Evolutionary conservation across 2,329 filamentous ascomycete genomes (phyloP).

Genomic region (Cladosporium sp.): DNA sequence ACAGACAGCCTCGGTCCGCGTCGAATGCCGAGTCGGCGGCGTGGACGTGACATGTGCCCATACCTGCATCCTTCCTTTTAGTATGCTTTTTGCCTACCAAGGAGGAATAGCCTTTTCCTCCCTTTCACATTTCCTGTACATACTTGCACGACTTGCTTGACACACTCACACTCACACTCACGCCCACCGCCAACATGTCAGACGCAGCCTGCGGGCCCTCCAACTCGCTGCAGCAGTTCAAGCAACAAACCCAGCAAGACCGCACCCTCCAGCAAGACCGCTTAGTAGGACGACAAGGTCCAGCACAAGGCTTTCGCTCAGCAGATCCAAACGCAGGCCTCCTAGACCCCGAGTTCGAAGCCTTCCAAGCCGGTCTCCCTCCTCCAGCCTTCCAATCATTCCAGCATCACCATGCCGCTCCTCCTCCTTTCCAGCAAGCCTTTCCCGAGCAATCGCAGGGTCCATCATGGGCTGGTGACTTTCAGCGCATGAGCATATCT

Average conservation of each 20-base stretch:
- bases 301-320: slow-evolving; percentile 61
- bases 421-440: slow-evolving; percentile 20
- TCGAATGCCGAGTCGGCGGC: neutral
- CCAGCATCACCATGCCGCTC: slow-evolving; percentile 29
- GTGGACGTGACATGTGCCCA: slow-evolving; percentile 19
- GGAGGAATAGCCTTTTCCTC: neutral
- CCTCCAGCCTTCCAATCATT: slow-evolving; percentile 42
- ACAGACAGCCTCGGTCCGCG: neutral
- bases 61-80: neutral
- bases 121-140: neutral
- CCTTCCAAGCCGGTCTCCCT: slow-evolving; percentile 60
- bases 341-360: slow-evolving; percentile 67
- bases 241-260: slow-evolving; percentile 68
- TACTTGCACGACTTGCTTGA: neutral
- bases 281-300: slow-evolving; percentile 51
- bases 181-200: slow-evolving; percentile 52
- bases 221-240: slow-evolving; percentile 71
- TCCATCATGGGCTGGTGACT: slow-evolving; percentile 52
- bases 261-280: slow-evolving; percentile 73
- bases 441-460: slow-evolving; percentile 19
- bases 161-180: neutral
- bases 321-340: slow-evolving; percentile 54
- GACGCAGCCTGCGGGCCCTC: slow-evolving; percentile 73
- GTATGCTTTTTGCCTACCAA: neutral
- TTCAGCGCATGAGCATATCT: slow-evolving; percentile 49